phyloP scores from a whole-genome alignment of 176 grass and related monocot genomes.

The Metroxylon sagu region DNA sequence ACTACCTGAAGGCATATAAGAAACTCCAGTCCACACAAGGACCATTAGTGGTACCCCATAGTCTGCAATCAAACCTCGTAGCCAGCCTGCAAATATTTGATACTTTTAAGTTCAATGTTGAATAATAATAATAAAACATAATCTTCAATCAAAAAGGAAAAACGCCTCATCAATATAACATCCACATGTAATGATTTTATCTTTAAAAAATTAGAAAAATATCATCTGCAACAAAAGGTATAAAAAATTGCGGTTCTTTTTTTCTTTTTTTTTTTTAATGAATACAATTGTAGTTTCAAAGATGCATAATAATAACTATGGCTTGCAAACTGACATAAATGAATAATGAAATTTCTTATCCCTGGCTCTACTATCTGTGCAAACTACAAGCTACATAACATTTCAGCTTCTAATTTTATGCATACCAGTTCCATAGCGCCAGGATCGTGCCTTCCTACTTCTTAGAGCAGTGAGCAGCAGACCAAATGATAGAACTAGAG shows the following conservation, averaged over 20 bases:
- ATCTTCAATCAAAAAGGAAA: no score
- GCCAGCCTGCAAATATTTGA: conserved; percentile 44
- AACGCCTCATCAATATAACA: no score
- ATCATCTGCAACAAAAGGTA: no score
- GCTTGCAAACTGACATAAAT: neutral
- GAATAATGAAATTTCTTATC: no score
- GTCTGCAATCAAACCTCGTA: conserved; percentile 81
- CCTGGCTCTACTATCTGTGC: neutral
- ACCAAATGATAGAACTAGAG: conserved; percentile 78
- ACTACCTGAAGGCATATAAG: conserved; percentile 59
- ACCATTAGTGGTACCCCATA: conserved; percentile 98
- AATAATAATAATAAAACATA: no score
- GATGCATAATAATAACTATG: neutral
- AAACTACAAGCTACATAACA: no score
- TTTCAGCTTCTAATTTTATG: neutral
- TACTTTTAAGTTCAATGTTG: no score
- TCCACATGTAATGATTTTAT: no score
- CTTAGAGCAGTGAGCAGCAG: conserved; percentile 77
- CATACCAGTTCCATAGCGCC: conserved; percentile 95
- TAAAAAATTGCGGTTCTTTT: no score
- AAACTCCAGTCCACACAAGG: conserved; percentile 91
- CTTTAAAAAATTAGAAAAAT: no score
- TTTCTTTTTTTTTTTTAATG: no score
- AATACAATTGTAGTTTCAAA: no score
- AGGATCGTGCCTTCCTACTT: conserved; percentile 97